Evolutionary conservation across 2,329 filamentous ascomycete species (phyloP).

Genomic region (Tetracladium maxilliforme): DNA sequence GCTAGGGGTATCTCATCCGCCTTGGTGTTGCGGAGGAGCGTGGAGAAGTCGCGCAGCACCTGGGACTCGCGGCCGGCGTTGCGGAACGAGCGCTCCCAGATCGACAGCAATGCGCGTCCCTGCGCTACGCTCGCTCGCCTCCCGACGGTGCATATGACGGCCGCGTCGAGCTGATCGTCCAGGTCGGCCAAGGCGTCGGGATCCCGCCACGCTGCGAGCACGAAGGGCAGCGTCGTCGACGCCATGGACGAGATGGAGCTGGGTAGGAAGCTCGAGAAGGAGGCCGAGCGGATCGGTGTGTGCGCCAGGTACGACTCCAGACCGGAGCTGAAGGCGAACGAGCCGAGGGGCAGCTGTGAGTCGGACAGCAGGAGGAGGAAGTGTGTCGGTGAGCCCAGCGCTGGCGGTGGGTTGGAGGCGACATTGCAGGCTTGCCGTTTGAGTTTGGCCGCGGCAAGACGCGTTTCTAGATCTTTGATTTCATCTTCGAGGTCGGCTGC

Average conservation of each 20-base stretch:
- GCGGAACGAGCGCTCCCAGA: conserved; percentile 62
- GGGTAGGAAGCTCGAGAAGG: conserved; percentile 52
- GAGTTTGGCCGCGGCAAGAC: conserved; percentile 1
- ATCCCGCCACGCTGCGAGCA: conserved; percentile 48
- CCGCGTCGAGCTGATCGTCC: conserved; percentile 66
- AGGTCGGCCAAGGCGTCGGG: conserved; percentile 36
- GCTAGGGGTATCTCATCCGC: conserved; percentile 20
- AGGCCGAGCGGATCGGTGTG: conserved; percentile 25
- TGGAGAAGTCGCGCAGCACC: conserved; percentile 11
- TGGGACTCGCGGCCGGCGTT: conserved; percentile 8
- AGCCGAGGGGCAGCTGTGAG: conserved; percentile 67
- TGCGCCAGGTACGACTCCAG: conserved; percentile 74
- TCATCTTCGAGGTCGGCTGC: neutral
- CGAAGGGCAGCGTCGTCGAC: conserved; percentile 59
- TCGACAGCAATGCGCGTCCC: conserved; percentile 56
- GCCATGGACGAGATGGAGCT: conserved; percentile 59
- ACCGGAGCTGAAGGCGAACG: conserved; percentile 76
- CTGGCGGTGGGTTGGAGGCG: conserved; percentile 6
- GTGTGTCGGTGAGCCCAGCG: conserved; percentile 32
- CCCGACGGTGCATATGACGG: conserved; percentile 65
- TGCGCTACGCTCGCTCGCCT: conserved; percentile 62
- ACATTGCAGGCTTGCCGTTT: conserved; percentile 1
- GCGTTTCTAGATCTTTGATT: neutral
- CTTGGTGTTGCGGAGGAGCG: conserved; percentile 8
- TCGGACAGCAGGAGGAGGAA: conserved; percentile 66